Base-by-base conservation (phyloP, 139 green algal species). In the Asterochloris sp. region DNA sequence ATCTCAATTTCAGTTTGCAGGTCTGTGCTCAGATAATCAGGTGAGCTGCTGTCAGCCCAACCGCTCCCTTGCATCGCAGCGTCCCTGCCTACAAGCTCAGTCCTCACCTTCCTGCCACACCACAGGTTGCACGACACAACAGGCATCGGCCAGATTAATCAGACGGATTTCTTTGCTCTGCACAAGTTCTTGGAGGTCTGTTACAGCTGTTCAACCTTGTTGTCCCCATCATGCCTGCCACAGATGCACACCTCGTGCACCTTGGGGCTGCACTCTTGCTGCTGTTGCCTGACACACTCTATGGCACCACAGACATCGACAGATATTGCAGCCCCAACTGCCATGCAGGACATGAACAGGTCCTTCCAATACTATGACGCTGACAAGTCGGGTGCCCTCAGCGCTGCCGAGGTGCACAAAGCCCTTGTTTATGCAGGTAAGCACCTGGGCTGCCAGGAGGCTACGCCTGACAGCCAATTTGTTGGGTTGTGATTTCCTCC, bases 11-110 rank as follows among this genome's bases (percentile, higher is more conserved):
- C 77, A 81, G 77, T 63, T 62, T 81, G 26, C 61, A 62, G 61
- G 77, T 81, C 47, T 81, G 77, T 81, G 77, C 77, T 6, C 77
- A 81, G 21, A 81, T 81, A 62, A 81, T 81, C 62, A 81, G 77
- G 77, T 73, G 21, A 28, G 62, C 14, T 27, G 12, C 15, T 62
- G 14, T 21, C 29, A 23, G 11, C 27, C 61, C 74, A 11, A 13
- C 38, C 62, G 12, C 16, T 21, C 21, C 23, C 29, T 14, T 63
- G 29, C 74, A 28, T 78, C 0, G 8, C 13, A 27, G 29, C 23
- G 14, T 64, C 2, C 27, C 29, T 62, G 27, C 16, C n/a, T 0
- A 6, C 13, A 17, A 64, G 0, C 74, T 66, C 28, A 23, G 60
- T 1, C 21, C 21, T 15, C 28, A 29, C 24, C 16, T 10, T 19